Base-by-base conservation (phyloP, 148 eudicot genomes). In the Rhododendron henanense region DNA sequence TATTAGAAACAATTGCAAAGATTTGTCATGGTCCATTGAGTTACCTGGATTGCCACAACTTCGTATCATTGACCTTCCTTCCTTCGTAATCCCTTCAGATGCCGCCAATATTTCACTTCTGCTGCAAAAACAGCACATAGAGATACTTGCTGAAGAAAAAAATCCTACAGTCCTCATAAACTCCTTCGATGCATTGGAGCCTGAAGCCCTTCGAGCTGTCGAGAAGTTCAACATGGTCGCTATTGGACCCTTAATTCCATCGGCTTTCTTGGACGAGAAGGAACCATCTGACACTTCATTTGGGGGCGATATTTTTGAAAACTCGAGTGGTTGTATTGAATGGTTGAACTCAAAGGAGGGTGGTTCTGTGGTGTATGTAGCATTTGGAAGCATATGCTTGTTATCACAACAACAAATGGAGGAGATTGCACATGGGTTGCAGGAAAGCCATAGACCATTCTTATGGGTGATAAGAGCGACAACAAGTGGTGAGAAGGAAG, bases 171-270 rank as follows among this genome's bases (percentile, higher is more conserved):
- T 92, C 9, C 85, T 92, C 23, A 16, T 89, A 2, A 92, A 90
- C 82, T 83, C 91, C 8, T 91, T 90, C 80, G 85, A 88, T 41
- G 89, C 74, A 5, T 81, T 91, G 3, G 93, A 92, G 23, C 73
- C 50, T 8, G 84, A 77, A 18, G 85, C 84, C 33, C 57, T 85
- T 19, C 78, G 39, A 25, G 76, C 86, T 1, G 10, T 90, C 25
- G 85, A 82, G n/a, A 77, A 50, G 4, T 6, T 88, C 25, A 84
- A 83, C 35, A 50, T 88, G 7, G 35, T 87, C 59, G 79, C 94
- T 5, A 75, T 91, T 31, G 93, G 93, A 51, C 93, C 90, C 4
- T 82, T 87, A 78, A 69, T 91, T 84, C 91, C 91, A 3, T 89
- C 61, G 4, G 61, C 61, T 16, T 55, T 55, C 61, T 55, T 55